Conservation (phyloP, 768 basidiomycete species). For the Steccherinum ochraceum region DNA sequence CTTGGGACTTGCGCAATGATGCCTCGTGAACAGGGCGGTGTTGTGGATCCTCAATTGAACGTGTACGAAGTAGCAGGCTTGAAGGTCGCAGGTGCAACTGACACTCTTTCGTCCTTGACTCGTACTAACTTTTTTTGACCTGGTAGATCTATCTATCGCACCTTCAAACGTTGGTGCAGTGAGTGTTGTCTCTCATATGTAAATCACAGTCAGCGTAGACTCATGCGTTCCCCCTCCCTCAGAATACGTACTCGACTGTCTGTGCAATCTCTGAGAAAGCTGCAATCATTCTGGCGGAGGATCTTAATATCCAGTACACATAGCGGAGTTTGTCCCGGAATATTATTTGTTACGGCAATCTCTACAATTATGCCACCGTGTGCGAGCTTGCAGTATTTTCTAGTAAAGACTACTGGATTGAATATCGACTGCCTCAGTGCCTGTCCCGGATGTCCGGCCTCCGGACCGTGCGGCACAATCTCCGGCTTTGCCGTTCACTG, state of each 20-base stretch:
- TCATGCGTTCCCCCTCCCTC: background rate
- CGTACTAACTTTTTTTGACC: background rate
- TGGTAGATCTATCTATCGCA: slow-evolving; percentile 30
- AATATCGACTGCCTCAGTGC: no score
- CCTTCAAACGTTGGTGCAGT: slow-evolving; percentile 30
- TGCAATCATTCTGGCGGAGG: slow-evolving; percentile 51
- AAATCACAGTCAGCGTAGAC: no score
- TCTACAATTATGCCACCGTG: no score
- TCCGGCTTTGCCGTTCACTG: no score
- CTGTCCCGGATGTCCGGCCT: no score
- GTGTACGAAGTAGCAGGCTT: slow-evolving; percentile 55
- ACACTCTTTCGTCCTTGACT: background rate
- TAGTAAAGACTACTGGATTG: no score
- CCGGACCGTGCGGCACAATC: no score
- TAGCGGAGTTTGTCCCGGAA: no score
- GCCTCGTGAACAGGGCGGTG: slow-evolving; percentile 47
- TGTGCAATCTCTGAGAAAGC: slow-evolving; percentile 55
- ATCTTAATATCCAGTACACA: slow-evolving; percentile 36
- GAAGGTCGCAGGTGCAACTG: slow-evolving; percentile 45
- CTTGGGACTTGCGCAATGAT: slow-evolving; percentile 69
- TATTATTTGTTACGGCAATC: no score
- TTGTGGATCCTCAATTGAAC: slow-evolving; percentile 55
- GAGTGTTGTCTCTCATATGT: background rate
- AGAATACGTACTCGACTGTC: slow-evolving; percentile 40
- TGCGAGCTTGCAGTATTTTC: no score